Percentiles rank a stretch among this genome's conserved stretches.
These are phyloP conservation scores for Melaleuca quinquenervia DNA, from an alignment of 345 rosid genomes.

Conservation along the genomic window DNA sequence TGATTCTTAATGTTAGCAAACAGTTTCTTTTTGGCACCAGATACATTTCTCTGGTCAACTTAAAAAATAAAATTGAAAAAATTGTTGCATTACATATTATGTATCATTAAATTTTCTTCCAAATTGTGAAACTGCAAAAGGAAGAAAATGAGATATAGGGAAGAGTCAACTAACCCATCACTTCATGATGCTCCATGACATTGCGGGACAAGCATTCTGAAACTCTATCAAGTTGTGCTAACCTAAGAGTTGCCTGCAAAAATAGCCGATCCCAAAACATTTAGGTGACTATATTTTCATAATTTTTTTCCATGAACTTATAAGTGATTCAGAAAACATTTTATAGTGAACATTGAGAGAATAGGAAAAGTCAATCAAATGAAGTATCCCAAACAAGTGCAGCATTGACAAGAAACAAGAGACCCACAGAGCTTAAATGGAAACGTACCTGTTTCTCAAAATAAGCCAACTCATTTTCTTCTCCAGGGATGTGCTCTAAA, in stretches of 20 bases:
- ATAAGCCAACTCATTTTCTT: slow-evolving; percentile 50
- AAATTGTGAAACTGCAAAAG: neutral
- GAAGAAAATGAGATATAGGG: neutral
- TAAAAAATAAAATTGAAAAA: neutral
- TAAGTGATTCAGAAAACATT: neutral
- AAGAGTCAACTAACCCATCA: slow-evolving; percentile 63
- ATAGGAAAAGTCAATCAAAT: neutral
- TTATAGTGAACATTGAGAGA: neutral
- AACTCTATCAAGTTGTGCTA: slow-evolving; percentile 81
- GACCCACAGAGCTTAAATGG: neutral
- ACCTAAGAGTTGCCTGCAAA: slow-evolving; percentile 73
- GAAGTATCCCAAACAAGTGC: neutral
- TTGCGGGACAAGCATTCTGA: slow-evolving; percentile 66
- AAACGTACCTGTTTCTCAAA: slow-evolving; percentile 80
- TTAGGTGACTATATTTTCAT: neutral
- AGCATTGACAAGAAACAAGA: neutral
- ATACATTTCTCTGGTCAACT: neutral
- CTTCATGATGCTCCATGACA: slow-evolving; percentile 98
- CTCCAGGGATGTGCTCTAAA: slow-evolving; percentile 66
- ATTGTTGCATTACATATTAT: neutral
- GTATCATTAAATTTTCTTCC: neutral
- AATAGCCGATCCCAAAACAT: neutral
- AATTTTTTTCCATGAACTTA: neutral
- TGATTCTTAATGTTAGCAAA: neutral
- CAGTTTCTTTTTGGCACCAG: neutral